Base-by-base conservation (phyloP, 2,329 filamentous ascomycete species). In the Fusarium falciforme region DNA sequence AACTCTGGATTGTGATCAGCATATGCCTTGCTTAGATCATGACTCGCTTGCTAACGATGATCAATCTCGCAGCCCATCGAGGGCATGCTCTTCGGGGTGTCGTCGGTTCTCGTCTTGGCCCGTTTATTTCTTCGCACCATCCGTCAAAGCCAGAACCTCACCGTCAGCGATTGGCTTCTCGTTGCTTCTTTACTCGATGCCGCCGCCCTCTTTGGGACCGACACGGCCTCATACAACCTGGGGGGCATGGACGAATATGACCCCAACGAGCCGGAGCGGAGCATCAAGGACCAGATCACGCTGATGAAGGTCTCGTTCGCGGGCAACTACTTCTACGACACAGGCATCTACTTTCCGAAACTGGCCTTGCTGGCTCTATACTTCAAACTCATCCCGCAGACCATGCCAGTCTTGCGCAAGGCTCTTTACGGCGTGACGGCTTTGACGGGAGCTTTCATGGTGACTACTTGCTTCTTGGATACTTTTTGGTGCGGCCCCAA, bases 311-410 rank as follows among this genome's bases (percentile, higher is more conserved):
- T 80, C 3, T 35, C 78, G 0, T 80, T 80, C 66, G 78, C 79
- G 5, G 79, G 79, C 6, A 80, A 80, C 66, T 80, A 80, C 55
- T 79, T 80, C 12, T 80, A 80, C 69, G 79, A 80, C 27, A 80
- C 79, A 3, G 79, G 79, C 6, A 66, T 80, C 10, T 80, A 80
- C 44, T 64, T 80, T 3, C 79, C 79, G 3, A 80, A 80, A 42
- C 12, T 80, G 38, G 79, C 79, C 0, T 22, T 80, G 31, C 36
- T 80, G 17, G 77, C 79, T 1, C 72, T 80, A n/a, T 80, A 80
- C 62, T 80, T 72, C 64, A 75, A 74, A 44, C 67, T 80, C 3
- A 74, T 80, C 6, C 79, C 79, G 1, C 64, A 55, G 1, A 80
- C 78, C 1, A 63, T 80, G 47, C 79, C 79, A 2, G 9, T 31